A percentile compares a stretch with the other conserved stretches of the same genome.
phyloP scores from a whole-genome alignment of 805 yeast genomes.

The Metschnikowia gelsemii region DNA sequence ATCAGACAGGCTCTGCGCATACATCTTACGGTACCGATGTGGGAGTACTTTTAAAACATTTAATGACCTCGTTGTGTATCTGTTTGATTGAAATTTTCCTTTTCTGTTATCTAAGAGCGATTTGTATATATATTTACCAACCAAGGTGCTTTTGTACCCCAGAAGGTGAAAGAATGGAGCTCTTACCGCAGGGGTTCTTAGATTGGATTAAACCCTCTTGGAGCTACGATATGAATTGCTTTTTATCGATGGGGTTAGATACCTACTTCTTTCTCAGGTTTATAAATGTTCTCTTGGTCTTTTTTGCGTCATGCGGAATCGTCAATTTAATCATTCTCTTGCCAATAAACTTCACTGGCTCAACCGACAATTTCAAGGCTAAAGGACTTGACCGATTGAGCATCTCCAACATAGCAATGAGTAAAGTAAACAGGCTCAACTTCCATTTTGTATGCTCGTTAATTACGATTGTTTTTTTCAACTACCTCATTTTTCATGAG shows the following conservation, averaged over 20 bases:
- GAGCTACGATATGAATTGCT: slow-evolving; percentile 40
- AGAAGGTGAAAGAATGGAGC: slow-evolving; percentile 35
- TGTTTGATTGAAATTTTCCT: slow-evolving; percentile 52
- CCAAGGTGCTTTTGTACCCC: slow-evolving; percentile 51
- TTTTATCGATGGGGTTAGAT: slow-evolving; percentile 62
- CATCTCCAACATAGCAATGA: slow-evolving; percentile 62
- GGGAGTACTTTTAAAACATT: slow-evolving; percentile 53
- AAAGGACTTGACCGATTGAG: slow-evolving; percentile 67
- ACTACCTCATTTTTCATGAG: slow-evolving; percentile 56
- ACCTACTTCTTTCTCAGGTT: slow-evolving; percentile 72
- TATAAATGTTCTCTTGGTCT: slow-evolving; percentile 47
- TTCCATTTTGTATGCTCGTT: slow-evolving; percentile 65
- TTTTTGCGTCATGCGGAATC: slow-evolving; percentile 53
- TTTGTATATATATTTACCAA: slow-evolving; percentile 47
- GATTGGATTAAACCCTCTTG: slow-evolving; percentile 55
- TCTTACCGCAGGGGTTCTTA: slow-evolving; percentile 44
- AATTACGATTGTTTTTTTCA: slow-evolving; percentile 54
- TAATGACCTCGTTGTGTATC: slow-evolving; percentile 52
- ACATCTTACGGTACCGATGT: slow-evolving; percentile 57
- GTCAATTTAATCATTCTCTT: slow-evolving; percentile 58
- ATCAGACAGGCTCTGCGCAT: slow-evolving; percentile 61
- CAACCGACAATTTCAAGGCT: slow-evolving; percentile 26
- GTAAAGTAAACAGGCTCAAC: slow-evolving; percentile 49
- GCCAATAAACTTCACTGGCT: slow-evolving; percentile 59
- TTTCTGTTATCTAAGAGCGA: slow-evolving; percentile 37